Evolutionary conservation across 2,329 filamentous ascomycete species (phyloP).

Genomic region (Ophiostoma quercus): DNA sequence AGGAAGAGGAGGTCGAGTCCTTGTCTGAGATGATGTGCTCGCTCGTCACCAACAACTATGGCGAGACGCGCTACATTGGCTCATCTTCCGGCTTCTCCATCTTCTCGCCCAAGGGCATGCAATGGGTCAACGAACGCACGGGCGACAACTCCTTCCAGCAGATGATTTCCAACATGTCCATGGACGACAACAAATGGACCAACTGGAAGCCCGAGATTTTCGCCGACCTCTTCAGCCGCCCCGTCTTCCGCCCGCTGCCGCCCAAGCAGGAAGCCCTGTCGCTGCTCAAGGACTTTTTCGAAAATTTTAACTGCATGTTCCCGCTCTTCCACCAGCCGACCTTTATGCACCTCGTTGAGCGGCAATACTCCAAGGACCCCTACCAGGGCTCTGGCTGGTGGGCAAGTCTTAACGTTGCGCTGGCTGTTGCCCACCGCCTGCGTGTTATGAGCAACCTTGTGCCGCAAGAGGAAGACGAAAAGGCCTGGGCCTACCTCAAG

Average conservation of each 20-base stretch:
- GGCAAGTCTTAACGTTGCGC: conserved; percentile 88
- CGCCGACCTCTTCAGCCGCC: conserved; percentile 80
- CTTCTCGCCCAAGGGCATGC: conserved; percentile 94
- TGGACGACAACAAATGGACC: conserved; percentile 92
- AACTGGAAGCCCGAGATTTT: conserved; percentile 99
- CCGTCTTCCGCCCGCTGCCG: conserved; percentile 77
- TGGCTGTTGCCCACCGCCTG: conserved; percentile 89
- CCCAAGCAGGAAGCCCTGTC: conserved; percentile 82
- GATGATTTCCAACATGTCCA: conserved; percentile 87
- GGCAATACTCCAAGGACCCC: conserved; percentile 86
- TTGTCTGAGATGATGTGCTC: conserved; percentile 99
- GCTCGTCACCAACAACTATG: conserved; percentile 86
- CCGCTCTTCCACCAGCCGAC: conserved; percentile 95
- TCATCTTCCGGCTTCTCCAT: conserved; percentile 98
- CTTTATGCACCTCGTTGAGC: conserved; percentile 94
- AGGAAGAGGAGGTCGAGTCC: conserved; percentile 70
- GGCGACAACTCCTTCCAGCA: conserved; percentile 92
- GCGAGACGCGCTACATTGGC: conserved; percentile 93
- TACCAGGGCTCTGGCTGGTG: conserved; percentile 97
- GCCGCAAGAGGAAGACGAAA: conserved; percentile 83
- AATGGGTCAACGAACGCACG: conserved; percentile 97
- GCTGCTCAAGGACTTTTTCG: conserved; percentile 87
- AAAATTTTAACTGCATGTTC: conserved; percentile 99
- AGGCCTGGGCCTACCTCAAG: conserved; percentile 93
- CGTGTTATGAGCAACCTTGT: conserved; percentile 94